Percentiles rank a stretch among this genome's conserved stretches.
phyloP scores from a whole-genome alignment of 805 yeast genomes.

The Deakozyma indianensis region DNA sequence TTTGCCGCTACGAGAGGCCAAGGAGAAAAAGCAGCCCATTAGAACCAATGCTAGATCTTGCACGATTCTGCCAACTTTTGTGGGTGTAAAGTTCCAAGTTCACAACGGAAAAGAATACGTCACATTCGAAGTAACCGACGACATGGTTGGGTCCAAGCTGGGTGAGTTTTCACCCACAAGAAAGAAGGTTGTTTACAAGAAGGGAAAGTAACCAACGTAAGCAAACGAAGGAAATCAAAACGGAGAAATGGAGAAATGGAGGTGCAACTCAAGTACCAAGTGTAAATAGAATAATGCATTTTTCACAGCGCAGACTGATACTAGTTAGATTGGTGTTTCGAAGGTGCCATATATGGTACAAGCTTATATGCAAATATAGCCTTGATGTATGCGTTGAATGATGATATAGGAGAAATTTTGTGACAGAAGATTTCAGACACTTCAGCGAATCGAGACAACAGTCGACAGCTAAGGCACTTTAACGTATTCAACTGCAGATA shows the following conservation, averaged over 20 bases:
- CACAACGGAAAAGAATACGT: constrained; percentile 95
- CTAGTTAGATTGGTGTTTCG: no score
- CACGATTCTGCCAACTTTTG: constrained; percentile 89
- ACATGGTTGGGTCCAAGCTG: constrained; percentile 91
- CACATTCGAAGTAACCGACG: constrained; percentile 72
- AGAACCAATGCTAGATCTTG: constrained; percentile 94
- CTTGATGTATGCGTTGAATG: no score
- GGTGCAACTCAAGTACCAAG: no score
- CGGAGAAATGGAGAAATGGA: background rate
- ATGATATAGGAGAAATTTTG: no score
- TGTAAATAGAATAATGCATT: background rate
- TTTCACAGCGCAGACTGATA: background rate
- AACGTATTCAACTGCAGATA: no score
- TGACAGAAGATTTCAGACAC: no score
- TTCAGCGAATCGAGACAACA: no score
- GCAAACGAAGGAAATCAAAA: background rate
- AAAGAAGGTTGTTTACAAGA: constrained; percentile 68
- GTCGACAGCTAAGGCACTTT: no score
- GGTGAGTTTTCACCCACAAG: constrained; percentile 96
- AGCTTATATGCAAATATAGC: no score
- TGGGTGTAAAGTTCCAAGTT: constrained; percentile 84
- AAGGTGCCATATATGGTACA: no score
- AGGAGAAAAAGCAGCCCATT: constrained; percentile 67
- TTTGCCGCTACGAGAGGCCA: constrained; percentile 78
- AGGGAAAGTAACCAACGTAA: constrained; percentile 12